These are phyloP conservation scores for Drosera capensis DNA, from an alignment of 148 eudicot genomes.

Conservation along the genomic window DNA sequence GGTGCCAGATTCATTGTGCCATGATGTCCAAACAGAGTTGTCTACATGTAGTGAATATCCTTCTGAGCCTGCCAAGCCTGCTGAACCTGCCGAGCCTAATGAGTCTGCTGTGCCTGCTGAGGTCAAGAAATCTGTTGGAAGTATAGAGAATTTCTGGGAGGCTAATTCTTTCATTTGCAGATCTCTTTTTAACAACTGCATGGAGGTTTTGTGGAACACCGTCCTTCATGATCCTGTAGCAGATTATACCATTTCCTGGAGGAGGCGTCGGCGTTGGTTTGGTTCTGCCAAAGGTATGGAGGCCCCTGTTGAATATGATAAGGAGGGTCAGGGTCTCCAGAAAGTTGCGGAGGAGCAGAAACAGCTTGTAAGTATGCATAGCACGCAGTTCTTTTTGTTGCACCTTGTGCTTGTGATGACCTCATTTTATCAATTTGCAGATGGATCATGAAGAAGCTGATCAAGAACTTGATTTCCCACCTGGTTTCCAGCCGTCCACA, in stretches of 20 bases:
- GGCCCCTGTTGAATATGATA: constrained; percentile 2
- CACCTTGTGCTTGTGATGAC: neutral
- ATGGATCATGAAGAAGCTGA: constrained; percentile 23
- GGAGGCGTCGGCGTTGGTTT: constrained; percentile 49
- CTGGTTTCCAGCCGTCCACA: constrained; percentile 49
- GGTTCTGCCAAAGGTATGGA: constrained; percentile 8
- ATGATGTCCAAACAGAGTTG: constrained; percentile 10
- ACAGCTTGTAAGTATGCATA: constrained; percentile 24
- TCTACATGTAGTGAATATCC: constrained; percentile 7
- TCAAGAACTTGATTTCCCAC: constrained; percentile 64
- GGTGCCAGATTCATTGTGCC: constrained; percentile 11
- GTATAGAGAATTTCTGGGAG: constrained; percentile 38
- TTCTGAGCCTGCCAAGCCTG: constrained; percentile 7
- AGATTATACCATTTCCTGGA: constrained; percentile 47
- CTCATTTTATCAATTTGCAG: constrained; percentile 10
- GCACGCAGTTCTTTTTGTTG: constrained; percentile 2
- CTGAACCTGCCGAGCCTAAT: constrained; percentile 54
- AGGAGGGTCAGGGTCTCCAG: constrained; percentile 1
- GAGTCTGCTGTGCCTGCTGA: constrained; percentile 18
- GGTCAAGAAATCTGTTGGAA: constrained; percentile 48
- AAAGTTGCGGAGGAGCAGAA: constrained; percentile 3
- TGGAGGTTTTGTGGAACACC: constrained; percentile 79
- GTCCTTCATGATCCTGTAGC: constrained; percentile 52
- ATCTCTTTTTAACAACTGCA: constrained; percentile 40
- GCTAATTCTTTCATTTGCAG: constrained; percentile 29